A percentile compares a stretch with the other conserved stretches of the same genome.
Evolutionary conservation across 2,329 filamentous ascomycete species (phyloP).

Genomic region (Ophiocordyceps australis): DNA sequence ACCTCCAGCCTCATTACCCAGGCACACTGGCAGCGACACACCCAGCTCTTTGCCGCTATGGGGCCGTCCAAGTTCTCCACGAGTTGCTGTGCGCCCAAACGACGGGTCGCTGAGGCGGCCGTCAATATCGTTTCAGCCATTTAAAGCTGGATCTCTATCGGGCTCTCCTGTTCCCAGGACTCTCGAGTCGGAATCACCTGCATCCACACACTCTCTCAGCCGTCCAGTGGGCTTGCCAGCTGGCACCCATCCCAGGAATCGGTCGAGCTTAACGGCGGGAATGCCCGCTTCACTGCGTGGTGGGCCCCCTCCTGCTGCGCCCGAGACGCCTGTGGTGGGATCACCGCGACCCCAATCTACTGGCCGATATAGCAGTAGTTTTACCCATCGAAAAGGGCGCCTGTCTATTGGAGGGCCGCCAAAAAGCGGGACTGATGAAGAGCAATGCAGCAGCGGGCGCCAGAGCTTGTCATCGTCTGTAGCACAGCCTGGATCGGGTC

Average conservation of each 20-base stretch:
- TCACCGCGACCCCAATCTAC: constrained; percentile 65
- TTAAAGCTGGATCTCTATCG: constrained; percentile 91
- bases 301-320: constrained; percentile 39
- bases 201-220: constrained; percentile 34
- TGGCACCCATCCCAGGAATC: constrained; percentile 36
- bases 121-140: constrained; percentile 84
- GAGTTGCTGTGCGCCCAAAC: constrained; percentile 23
- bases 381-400: constrained; percentile 66
- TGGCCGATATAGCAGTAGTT: constrained; percentile 86
- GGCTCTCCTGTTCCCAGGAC: constrained; percentile 52
- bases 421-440: constrained; percentile 49
- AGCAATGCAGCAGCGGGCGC: constrained; percentile 64
- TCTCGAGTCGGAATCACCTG: constrained; percentile 29
- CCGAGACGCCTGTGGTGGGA: constrained; percentile 48
- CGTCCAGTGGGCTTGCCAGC: constrained; percentile 27
- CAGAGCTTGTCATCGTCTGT: constrained; percentile 55
- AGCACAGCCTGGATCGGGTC: constrained; percentile 57
- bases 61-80: constrained; percentile 9
- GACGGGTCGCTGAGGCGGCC: constrained; percentile 47
- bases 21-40: constrained; percentile 23
- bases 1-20: constrained; percentile 30
- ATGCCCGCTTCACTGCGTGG: constrained; percentile 58
- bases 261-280: constrained; percentile 55
- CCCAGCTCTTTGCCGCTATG: constrained; percentile 34
- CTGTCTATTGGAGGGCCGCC: constrained; percentile 60